Base-by-base conservation (phyloP, 2,329 filamentous ascomycete species). In the Penicillium corylophilum region DNA sequence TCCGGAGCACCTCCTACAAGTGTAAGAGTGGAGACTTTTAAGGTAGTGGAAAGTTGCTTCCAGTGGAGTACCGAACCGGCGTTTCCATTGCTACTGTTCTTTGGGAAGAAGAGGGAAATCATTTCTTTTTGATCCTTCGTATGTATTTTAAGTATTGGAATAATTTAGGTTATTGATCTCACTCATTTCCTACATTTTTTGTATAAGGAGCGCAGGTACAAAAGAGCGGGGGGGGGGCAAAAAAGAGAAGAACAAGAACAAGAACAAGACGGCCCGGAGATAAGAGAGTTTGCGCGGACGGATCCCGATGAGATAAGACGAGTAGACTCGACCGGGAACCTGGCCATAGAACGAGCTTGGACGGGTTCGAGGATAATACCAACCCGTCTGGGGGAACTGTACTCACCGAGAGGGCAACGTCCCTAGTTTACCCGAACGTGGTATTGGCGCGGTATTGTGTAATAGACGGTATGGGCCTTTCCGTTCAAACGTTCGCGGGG, bases 381-480 rank as follows among this genome's bases (percentile, higher is more conserved):
- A 29, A 24, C 43, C 31, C 15, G 26, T 36, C 29, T 33, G 18
- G 26, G 28, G 20, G 9, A 24, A 10, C 23, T 39, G n/a, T 15
- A 51, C 48, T 61, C 59, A 60, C 59, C 59, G 59, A 51, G 44
- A 33, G 31, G 33, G 31, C 35, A 5, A 35, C 46, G 51, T 58
- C 36, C 59, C 59, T 60, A 60, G 24, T 50, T 61, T 61, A 61
- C 59, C 59, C 59, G 59, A 60, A 5, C 10, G 9, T 16, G 10
- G 33, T 50, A 50, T 45, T 22, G 20, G 15, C 4, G 35, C 16
- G 35, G 35, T 38, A 38, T 10, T 38, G 8, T 20, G 59, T 61
- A 60, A 36, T 24, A 4, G 15, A 48, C 49, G 22, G 31, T 50
- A 51, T 26, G 23, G 33, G 31, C n/a, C 24, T 29, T 38, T 51